Conservation (phyloP, 2,329 filamentous ascomycete species). For the Aureobasidium sp. region DNA sequence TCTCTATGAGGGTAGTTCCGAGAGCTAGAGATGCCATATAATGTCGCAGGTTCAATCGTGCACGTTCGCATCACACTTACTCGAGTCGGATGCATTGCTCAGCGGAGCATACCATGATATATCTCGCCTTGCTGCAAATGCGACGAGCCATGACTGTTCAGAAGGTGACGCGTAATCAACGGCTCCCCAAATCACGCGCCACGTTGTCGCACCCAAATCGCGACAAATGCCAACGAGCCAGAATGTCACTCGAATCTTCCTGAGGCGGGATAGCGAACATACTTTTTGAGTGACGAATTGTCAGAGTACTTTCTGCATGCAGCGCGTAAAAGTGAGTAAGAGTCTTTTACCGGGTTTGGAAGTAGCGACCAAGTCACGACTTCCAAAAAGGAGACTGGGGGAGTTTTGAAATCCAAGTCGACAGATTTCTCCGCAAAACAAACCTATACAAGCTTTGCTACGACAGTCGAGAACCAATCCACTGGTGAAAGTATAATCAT, state of each 20-base stretch:
- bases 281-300: not conserved
- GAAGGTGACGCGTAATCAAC: not conserved
- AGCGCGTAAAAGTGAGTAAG: too few relatives aligned
- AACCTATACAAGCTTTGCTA: not conserved
- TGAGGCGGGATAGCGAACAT: not conserved
- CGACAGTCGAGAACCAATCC: not conserved
- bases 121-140: not conserved
- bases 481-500: not conserved
- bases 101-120: not conserved
- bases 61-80: not conserved
- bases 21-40: not conserved
- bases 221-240: not conserved
- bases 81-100: not conserved
- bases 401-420: not conserved
- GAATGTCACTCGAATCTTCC: not conserved
- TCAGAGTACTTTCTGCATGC: not conserved
- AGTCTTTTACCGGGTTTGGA: too few relatives aligned
- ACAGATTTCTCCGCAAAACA: not conserved
- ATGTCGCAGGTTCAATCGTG: not conserved
- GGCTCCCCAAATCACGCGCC: not conserved
- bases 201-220: not conserved
- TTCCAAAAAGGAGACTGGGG: too few relatives aligned
- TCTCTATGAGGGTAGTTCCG: not conserved
- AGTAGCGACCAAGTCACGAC: too few relatives aligned
- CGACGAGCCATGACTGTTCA: not conserved